Base-by-base conservation (phyloP, 2,329 filamentous ascomycete genomes). In the Ophiosphaerella korrae region DNA sequence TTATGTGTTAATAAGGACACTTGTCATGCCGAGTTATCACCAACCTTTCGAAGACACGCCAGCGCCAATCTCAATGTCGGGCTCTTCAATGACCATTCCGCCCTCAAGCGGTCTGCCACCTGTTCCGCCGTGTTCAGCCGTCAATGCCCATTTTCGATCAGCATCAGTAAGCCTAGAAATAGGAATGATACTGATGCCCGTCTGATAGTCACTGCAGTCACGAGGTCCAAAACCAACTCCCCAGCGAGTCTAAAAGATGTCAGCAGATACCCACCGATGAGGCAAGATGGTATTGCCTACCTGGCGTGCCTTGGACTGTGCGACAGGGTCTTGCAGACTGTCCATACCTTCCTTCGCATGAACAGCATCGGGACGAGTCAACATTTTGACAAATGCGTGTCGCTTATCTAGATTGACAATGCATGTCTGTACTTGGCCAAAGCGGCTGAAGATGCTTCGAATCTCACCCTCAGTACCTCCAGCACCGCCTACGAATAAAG, bases 321-420 rank as follows among this genome's bases (percentile, higher is more conserved):
- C 83, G 43, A 90, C 88, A 5, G 87, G 82, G 52, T 86, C 83
- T 57, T 88, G 85, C 54, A 86, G 84, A 45, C 86, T 86, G 72
- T 97, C 92, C 86, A 97, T 96, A 44, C 87, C 90, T 33, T 88
- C 84, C 71, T 95, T 95, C 43, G 94, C 94, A 55, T 74, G 79
- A 52, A 96, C 83, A 12, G 94, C 93, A 74, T 96, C 91, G 55
- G 85, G 82, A 33, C 95, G 90, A 57, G 85, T 94, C 61, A 94
- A 84, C 94, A 99, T 99, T 78, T 99, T 99, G 67, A 99, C 93
- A 72, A 99, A 99, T 5, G 94, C 94, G 74, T 99, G 94, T 14
- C 94, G 89, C 78, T 97, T 99, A 69, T 99, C 94, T 67, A 91
- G 89, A 77, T 99, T 97, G 61, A 97, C 92, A 60, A 99, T 99